Conservation (phyloP, 2,329 filamentous ascomycete species). For the Fusarium secorum region DNA sequence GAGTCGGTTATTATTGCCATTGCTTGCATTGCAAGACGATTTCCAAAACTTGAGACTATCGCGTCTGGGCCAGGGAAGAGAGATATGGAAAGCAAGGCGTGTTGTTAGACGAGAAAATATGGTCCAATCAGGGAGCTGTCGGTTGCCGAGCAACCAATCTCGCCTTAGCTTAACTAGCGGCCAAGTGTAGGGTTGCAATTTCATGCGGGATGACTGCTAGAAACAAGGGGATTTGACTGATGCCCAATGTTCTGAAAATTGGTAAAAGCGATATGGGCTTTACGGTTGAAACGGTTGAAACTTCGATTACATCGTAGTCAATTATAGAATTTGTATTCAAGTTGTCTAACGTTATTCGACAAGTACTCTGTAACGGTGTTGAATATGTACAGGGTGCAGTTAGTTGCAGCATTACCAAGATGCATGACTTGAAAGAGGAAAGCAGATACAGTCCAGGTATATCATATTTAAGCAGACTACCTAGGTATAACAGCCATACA, state of each 20-base stretch:
- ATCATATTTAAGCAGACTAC: neutral
- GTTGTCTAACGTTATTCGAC: neutral
- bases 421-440: neutral
- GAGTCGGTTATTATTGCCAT: slow-evolving; percentile 52
- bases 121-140: slow-evolving; percentile 43
- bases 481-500: neutral
- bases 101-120: slow-evolving; percentile 40
- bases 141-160: slow-evolving; percentile 47
- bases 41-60: slow-evolving; percentile 48
- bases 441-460: neutral
- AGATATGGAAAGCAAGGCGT: slow-evolving; percentile 33
- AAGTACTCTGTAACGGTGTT: neutral
- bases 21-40: slow-evolving; percentile 45
- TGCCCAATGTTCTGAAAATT: neutral
- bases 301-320: neutral
- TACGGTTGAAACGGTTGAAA: neutral
- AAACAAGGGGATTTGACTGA: neutral
- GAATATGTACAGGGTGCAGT: too few species aligned
- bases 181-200: slow-evolving; percentile 21
- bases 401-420: neutral
- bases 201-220: slow-evolving; percentile 3
- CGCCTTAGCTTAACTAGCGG: slow-evolving; percentile 3
- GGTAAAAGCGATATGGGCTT: neutral
- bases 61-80: slow-evolving; percentile 42
- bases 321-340: neutral